Base-by-base conservation (phyloP, 805 yeast genomes). In the Kurtzmaniella cleridarum region DNA sequence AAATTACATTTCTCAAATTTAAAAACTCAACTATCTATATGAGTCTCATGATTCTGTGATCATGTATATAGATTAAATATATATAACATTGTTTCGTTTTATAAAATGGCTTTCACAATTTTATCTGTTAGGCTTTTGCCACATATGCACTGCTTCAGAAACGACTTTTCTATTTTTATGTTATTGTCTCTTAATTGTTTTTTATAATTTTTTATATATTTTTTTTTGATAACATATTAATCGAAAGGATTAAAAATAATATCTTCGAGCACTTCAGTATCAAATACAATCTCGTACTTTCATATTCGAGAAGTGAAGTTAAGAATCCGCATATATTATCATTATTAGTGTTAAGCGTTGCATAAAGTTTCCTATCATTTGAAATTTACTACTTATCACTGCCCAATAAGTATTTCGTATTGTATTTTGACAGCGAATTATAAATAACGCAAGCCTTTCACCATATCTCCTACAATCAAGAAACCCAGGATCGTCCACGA, bases 391-490 rank as follows among this genome's bases (percentile, higher is more conserved):
- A 5, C 24, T 20, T 20, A 20, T 20, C 24, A 20, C 24, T 20
- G 24, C 24, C 24, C 7, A 13, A 28, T 28, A 28, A 27, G 12
- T 15, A 28, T 13, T 28, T 28, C 8, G 31, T 15, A 5, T 15
- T 15, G 31, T 13, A 13, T 28, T 28, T 13, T 13, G 31, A 13
- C 31, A 28, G 31, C 16, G 16, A 15, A 13, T 28, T 28, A 15
- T 7, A 13, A 9, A 28, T 15, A 13, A 8, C 16, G 16, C 13
- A 10, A 11, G 13, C 10, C 33, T 24, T 33, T 36, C 47, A 51
- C 47, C 34, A 53, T 53, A 41, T 34, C 42, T 38, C 53, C 49
- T n/a, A 41, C 44, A 26, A 28, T 38, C 18, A 46, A 48, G 33
- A 53, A 45, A 42, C 49, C 42, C 32, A 45, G 42, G 33, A 30